Evolutionary conservation across 805 yeast genomes (phyloP), one percentile per base, ranked within the genome.

Genomic region (Metschnikowia continentalis): DNA sequence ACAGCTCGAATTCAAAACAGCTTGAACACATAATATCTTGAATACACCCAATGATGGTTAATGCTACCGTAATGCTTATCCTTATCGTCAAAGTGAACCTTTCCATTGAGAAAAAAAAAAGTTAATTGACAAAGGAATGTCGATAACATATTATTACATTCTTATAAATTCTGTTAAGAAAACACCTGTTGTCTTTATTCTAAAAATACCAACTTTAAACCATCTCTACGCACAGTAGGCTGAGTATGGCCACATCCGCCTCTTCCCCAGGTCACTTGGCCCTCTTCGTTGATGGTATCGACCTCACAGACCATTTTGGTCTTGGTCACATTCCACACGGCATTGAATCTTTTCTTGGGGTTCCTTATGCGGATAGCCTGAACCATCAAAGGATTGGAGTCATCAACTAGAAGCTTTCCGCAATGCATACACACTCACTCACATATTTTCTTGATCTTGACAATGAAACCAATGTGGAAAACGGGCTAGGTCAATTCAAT

Each of bases 161-260:
- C 17, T 17, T 17, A 17, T 17, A 17, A 17, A 1, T 17, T 17
- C 17, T 17, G 17, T 17, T 17, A 17, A 17, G 17, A 17, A 17
- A 17, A 17, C 17, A 17, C 17, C 17, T 17, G 17, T 17, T 17
- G 17, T 17, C 17, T 17, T 2, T 17, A 17, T 17, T 17, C 17
- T 17, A 17, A 17, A 17, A 17, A 2, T 2, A 17, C 17, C 54
- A 94, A 81, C 66, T 92, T 90, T 65, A 94, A 76, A 36, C 99
- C 99, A 69, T 94, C 99, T 67, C 90, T 85, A 69, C 99, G 89
- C 60, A 94, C 83, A 19, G 95, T 83, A 6, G 99, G 99, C 69
- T 94, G 99, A 3, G 89, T 77, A 67, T 91, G 91, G 60, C 99
- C 99, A 79, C 99, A 94, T 35, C 99, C 99, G 50, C 99, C 99